Conservation (phyloP, 768 basidiomycete genomes). For the Rubroboletus pulcherrimus region DNA sequence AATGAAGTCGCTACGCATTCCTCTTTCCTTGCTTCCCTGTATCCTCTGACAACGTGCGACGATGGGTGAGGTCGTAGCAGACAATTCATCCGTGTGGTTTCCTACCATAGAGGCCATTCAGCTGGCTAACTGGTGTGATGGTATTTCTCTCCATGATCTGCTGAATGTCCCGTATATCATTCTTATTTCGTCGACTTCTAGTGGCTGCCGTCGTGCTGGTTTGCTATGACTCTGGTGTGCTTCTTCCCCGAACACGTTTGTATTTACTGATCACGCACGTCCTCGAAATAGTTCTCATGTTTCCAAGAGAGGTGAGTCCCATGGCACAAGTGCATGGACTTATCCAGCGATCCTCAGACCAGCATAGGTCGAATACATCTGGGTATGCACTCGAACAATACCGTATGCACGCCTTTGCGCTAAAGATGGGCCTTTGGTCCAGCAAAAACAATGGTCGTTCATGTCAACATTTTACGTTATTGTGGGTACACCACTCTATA, state of each 20-base stretch:
- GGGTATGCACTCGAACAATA: conserved; percentile 10
- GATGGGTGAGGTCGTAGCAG: conserved; percentile 11
- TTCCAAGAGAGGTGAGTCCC: conserved; percentile 17
- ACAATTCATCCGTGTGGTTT: conserved; percentile 10
- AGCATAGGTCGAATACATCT: conserved; percentile 17
- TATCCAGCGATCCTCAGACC: neutral
- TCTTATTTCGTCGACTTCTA: neutral
- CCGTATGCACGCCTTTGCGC: neutral
- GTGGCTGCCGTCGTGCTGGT: conserved; percentile 16
- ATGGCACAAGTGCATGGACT: neutral
- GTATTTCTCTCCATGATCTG: neutral
- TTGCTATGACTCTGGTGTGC: conserved; percentile 14
- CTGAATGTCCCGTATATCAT: neutral
- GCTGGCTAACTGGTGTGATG: conserved; percentile 16
- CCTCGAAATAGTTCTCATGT: conserved; percentile 15
- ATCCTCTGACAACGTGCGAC: neutral
- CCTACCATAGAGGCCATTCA: conserved; percentile 11
- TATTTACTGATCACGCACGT: neutral
- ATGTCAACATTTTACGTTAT: conserved; percentile 20
- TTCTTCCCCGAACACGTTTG: no score
- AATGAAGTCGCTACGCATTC: neutral
- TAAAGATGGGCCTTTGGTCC: neutral
- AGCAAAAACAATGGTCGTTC: conserved; percentile 9
- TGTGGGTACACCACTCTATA: neutral
- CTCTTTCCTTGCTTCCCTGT: neutral